phyloP scores from a whole-genome alignment of 768 basidiomycete genomes.

The Lactarius sp. region DNA sequence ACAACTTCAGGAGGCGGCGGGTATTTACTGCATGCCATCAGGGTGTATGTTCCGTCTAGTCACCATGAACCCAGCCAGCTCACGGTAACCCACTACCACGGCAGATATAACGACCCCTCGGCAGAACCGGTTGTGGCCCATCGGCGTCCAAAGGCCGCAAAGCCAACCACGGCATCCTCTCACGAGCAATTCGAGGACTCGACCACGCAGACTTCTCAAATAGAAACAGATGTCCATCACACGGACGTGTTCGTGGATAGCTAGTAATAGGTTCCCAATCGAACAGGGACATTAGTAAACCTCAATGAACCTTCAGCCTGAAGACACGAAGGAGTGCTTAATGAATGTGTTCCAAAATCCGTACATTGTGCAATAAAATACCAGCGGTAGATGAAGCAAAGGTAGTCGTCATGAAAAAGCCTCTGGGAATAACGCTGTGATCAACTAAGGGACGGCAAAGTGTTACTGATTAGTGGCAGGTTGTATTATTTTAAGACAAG shows the following conservation, averaged over 20 bases:
- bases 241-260: background rate
- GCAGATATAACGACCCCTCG: slow-evolving; percentile 54
- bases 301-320: background rate
- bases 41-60: slow-evolving; percentile 54
- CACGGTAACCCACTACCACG: background rate
- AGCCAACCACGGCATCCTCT: background rate
- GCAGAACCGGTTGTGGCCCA: slow-evolving; percentile 51
- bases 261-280: background rate
- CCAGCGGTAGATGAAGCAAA: background rate
- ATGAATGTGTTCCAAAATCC: background rate
- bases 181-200: background rate
- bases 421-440: slow-evolving; percentile 60
- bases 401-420: slow-evolving; percentile 22
- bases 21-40: slow-evolving; percentile 78
- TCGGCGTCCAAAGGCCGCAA: slow-evolving; percentile 37
- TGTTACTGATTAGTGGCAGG: background rate
- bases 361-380: background rate
- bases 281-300: background rate
- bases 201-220: background rate
- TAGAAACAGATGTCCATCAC: background rate
- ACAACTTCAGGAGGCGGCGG: slow-evolving; percentile 85
- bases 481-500: background rate
- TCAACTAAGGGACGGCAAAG: slow-evolving; percentile 38
- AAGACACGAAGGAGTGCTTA: background rate
- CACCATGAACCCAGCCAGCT: background rate